phyloP scores from a whole-genome alignment of 129 eudicot species.

The Erigeron canadensis region DNA sequence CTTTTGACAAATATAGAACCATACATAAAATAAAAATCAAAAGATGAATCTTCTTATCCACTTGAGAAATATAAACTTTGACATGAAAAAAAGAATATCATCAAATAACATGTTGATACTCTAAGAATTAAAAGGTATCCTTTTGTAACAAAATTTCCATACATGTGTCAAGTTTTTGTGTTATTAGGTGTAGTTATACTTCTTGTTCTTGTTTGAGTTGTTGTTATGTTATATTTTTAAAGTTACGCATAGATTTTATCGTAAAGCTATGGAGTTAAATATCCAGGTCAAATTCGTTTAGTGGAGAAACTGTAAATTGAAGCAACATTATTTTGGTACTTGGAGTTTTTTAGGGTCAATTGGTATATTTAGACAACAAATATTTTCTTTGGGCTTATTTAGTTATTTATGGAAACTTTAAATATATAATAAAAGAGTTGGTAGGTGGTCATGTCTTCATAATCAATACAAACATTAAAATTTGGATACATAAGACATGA shows the following conservation, averaged over 20 bases:
- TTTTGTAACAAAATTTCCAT: neutral
- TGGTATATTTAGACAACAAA: too few species aligned
- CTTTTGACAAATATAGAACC: neutral
- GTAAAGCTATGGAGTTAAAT: neutral
- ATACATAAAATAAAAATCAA: conserved; percentile 6
- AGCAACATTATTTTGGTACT: too few species aligned
- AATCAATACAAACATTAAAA: neutral
- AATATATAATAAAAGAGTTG: too few species aligned
- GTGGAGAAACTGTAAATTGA: too few species aligned
- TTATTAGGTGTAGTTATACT: neutral
- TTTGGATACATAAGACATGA: neutral
- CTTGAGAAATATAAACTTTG: conserved; percentile 5
- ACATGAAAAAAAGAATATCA: conserved; percentile 7
- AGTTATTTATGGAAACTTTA: too few species aligned
- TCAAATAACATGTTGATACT: conserved; percentile 6
- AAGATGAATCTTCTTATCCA: conserved; percentile 1
- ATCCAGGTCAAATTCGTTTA: too few species aligned
- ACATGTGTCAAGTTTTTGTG: neutral
- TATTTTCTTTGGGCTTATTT: too few species aligned
- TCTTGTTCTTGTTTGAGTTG: too few species aligned
- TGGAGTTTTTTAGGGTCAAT: too few species aligned
- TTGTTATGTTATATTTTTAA: too few species aligned
- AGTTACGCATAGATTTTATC: too few species aligned
- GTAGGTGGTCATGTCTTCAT: too few species aligned
- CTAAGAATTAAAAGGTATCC: conserved; percentile 5